Base-by-base conservation (phyloP, 768 basidiomycete species). In the Lactifluus subvellereus region DNA sequence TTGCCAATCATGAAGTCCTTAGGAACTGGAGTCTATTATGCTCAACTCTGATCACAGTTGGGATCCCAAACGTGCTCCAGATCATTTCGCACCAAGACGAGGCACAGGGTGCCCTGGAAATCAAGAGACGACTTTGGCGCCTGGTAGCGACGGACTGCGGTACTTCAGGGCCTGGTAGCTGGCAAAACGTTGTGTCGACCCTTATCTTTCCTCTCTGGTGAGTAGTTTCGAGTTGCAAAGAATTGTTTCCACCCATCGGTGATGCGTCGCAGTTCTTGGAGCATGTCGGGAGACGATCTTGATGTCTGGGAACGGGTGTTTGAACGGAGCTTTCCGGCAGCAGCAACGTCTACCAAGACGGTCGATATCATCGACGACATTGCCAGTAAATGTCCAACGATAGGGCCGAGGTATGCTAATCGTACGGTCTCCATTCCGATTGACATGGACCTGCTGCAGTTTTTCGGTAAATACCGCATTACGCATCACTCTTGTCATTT, bases 111-210 rank as follows among this genome's bases (percentile, higher is more conserved):
- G n/a, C 48, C 30, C n/a, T 51, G 4, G 63, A 60, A 47, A 50
- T 64, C 32, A 64, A 45, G 48, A 60, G 48, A 13, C 63, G 60
- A 7, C 48, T 64, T 30, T 64, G 63, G 63, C 59, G 59, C 33
- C 33, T 64, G 18, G 27, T 60, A 13, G 59, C 54, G 11, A 64
- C 27, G 11, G 18, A 50, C 16, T 20, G 13, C 16, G 27, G 38
- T 13, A 22, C 38, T 53, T 37, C 58, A 16, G 14, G 20, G 42
- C n/a, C 16, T 4, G n/a, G 18, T 13, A 32, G 20, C 8, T 22
- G 35, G 22, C 54, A 38, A 47, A 32, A 20, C 32, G 16, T 37
- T 48, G 7, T 22, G 18, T 38, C 63, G 27, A 27, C 51, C 35
- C 58, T 60, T 27, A 14, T 32, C 16, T 53, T 60, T 33, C 63